These are phyloP conservation scores for Vachellia pachyceras DNA, from an alignment of 306 rosid species.

Conservation along the genomic window DNA sequence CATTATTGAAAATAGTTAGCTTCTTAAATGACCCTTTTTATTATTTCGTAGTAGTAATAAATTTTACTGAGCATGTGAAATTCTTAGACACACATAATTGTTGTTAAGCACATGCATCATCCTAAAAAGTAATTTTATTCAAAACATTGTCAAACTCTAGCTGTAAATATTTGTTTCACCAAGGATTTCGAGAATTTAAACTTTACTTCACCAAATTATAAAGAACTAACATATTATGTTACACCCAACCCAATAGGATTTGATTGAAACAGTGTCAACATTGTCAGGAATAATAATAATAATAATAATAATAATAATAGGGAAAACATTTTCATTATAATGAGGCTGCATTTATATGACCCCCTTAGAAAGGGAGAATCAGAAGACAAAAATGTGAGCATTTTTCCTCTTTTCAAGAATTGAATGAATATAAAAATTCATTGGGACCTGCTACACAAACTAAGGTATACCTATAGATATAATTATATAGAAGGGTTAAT, in stretches of 20 bases:
- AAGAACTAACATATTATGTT: too few species aligned
- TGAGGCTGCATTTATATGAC: too few species aligned
- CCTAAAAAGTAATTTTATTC: too few species aligned
- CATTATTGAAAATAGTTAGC: background rate
- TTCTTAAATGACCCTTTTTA: background rate
- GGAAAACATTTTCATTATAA: background rate
- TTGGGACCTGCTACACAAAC: slow-evolving; percentile 42
- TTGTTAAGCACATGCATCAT: too few species aligned
- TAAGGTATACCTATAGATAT: slow-evolving; percentile 35
- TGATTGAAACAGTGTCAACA: too few species aligned
- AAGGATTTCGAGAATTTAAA: too few species aligned
- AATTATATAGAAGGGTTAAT: slow-evolving; percentile 18
- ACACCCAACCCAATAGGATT: too few species aligned
- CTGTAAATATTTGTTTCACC: too few species aligned
- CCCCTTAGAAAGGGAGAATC: background rate
- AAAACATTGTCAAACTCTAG: too few species aligned
- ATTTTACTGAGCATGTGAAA: background rate
- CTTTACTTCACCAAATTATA: too few species aligned
- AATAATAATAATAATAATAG: background rate
- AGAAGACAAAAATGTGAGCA: slow-evolving; percentile 22
- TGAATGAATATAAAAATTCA: slow-evolving; percentile 56
- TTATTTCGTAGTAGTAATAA: background rate
- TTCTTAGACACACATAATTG: too few species aligned
- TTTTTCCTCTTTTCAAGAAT: slow-evolving; percentile 40
- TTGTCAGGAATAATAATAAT: too few species aligned